Percentiles rank a stretch among this genome's conserved stretches.
Evolutionary conservation across 345 rosid genomes (phyloP).

Genomic region (Eucalyptus decipiens): DNA sequence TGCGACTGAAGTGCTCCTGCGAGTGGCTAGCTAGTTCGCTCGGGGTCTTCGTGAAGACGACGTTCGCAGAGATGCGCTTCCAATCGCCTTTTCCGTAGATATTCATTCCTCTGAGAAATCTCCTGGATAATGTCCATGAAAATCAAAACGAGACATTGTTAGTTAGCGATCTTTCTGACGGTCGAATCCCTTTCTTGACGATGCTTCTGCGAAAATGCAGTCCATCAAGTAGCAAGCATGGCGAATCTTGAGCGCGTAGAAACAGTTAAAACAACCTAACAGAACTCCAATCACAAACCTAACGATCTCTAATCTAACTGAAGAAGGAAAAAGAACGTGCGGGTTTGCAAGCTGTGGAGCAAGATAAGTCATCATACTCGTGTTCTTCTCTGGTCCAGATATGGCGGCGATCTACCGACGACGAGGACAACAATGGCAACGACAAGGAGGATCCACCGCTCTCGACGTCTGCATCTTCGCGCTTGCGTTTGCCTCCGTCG

Average conservation of each 20-base stretch:
- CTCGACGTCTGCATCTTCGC: not conserved
- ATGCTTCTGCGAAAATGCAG: not conserved
- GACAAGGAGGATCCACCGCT: not conserved
- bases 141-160: not conserved
- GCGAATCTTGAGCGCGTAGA: not conserved
- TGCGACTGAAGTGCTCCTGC: not conserved
- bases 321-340: not conserved
- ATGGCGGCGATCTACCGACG: not conserved
- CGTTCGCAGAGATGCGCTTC: not conserved
- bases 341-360: not conserved
- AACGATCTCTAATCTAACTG: not conserved
- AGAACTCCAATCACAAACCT: not conserved
- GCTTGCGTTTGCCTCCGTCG: not conserved
- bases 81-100: not conserved
- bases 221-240: not conserved
- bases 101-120: not conserved
- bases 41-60: not conserved
- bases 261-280: not conserved
- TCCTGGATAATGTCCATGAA: not conserved
- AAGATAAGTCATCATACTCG: not conserved
- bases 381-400: not conserved
- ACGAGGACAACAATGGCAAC: not conserved
- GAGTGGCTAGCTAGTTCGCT: conserved; percentile 4
- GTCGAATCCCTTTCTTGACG: not conserved
- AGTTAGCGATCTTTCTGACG: not conserved